Conservation (phyloP, 2,329 filamentous ascomycete genomes). For the Mariannaea elegans region DNA sequence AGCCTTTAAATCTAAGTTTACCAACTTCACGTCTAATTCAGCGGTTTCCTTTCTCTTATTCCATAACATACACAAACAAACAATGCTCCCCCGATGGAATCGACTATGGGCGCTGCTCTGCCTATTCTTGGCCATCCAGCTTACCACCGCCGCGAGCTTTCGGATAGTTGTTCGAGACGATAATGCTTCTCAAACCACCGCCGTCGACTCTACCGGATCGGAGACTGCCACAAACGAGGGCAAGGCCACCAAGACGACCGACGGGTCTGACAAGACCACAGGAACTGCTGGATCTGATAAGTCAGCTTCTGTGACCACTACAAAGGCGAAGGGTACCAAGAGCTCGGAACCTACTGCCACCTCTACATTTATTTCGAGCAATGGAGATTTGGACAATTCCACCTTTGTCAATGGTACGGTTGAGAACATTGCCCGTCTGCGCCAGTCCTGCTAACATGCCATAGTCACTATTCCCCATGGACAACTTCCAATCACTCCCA, state of each 20-base stretch:
- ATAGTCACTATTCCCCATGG: slow-evolving; percentile 58
- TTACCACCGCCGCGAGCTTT: slow-evolving; percentile 46
- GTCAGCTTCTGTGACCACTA: slow-evolving; percentile 21
- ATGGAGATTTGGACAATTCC: slow-evolving; percentile 40
- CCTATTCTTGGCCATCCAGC: slow-evolving; percentile 50
- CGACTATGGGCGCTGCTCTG: slow-evolving; percentile 51
- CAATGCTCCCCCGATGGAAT: slow-evolving; percentile 47
- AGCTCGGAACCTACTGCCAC: slow-evolving; percentile 28
- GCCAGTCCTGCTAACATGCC: slow-evolving; percentile 7
- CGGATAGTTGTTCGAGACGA: slow-evolving; percentile 47
- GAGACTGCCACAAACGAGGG: slow-evolving; percentile 21
- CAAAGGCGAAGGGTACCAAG: slow-evolving; percentile 24
- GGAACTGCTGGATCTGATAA: slow-evolving; percentile 19
- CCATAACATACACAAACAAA: slow-evolving; percentile 14
- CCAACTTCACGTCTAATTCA: background rate
- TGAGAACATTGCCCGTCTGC: background rate
- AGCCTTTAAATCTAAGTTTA: slow-evolving; percentile 25
- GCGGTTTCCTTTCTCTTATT: slow-evolving; percentile 1
- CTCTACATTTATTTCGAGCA: slow-evolving; percentile 26
- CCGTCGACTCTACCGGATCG: slow-evolving; percentile 20
- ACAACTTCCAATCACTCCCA: slow-evolving; percentile 75
- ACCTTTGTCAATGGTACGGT: slow-evolving; percentile 48
- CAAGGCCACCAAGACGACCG: slow-evolving; percentile 24
- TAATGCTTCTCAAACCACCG: slow-evolving; percentile 20
- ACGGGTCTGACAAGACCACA: slow-evolving; percentile 23